phyloP scores from a whole-genome alignment of 2,329 filamentous ascomycete species.

The Penicillium paneum region DNA sequence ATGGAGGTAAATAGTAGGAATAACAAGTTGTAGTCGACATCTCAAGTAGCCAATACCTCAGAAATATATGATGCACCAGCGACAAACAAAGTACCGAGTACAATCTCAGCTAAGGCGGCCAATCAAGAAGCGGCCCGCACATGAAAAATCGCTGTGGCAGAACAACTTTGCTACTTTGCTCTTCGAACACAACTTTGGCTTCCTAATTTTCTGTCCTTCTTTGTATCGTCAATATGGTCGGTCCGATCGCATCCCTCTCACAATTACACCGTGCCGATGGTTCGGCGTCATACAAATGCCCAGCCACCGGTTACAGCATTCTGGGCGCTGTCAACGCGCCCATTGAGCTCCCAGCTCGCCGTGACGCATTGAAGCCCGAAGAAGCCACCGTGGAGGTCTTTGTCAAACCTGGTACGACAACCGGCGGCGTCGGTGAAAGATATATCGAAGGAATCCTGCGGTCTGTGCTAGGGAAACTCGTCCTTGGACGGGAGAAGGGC shows the following conservation, averaged over 20 bases:
- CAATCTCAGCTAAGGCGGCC: constrained; percentile 1
- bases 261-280: constrained; percentile 39
- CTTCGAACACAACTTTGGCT: background rate
- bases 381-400: constrained; percentile 88
- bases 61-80: background rate
- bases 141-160: constrained; percentile 15
- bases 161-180: background rate
- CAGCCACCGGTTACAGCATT: constrained; percentile 66
- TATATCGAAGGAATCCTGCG: constrained; percentile 66
- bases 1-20: constrained; percentile 25
- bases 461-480: constrained; percentile 36
- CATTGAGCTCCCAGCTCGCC: constrained; percentile 74
- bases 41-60: background rate
- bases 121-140: constrained; percentile 19
- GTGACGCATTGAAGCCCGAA: constrained; percentile 80
- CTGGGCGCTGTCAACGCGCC: constrained; percentile 88
- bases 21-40: background rate
- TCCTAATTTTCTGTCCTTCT: background rate
- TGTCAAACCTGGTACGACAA: constrained; percentile 78
- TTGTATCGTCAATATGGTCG: constrained; percentile 30
- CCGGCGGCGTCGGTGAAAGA: constrained; percentile 78
- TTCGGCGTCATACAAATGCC: constrained; percentile 42
- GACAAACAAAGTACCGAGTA: constrained; percentile 1
- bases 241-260: constrained; percentile 34
- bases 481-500: constrained; percentile 44